Conservation (phyloP, 1,284 basidiomycete species). For the Ceratobasidium sp. region DNA sequence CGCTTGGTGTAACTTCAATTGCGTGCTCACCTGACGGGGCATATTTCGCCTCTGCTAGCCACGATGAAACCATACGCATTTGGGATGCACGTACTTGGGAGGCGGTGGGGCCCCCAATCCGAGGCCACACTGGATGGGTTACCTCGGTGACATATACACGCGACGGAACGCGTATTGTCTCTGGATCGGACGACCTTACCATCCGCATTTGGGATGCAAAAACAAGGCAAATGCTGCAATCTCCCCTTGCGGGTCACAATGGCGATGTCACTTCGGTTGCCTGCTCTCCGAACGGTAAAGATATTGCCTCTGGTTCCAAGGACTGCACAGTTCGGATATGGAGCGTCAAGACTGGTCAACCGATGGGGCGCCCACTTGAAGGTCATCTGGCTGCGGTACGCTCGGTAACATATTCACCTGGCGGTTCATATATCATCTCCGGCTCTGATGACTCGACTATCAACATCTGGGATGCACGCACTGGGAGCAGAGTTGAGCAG, state of each 20-base stretch:
- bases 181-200: background rate
- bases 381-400: background rate
- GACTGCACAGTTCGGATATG: background rate
- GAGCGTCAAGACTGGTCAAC: background rate
- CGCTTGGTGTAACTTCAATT: background rate
- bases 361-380: background rate
- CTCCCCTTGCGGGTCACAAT: background rate
- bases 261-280: background rate
- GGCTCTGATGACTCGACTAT: background rate
- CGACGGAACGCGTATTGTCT: constrained; percentile 8
- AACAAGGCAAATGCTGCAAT: background rate
- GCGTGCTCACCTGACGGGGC: background rate
- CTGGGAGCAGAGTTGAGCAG: background rate
- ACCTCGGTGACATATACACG: too few relatives aligned
- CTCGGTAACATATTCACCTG: constrained; percentile 39
- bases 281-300: constrained; percentile 26
- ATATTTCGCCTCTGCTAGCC: background rate
- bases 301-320: background rate
- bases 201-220: constrained; percentile 14
- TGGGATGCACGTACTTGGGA: too few relatives aligned
- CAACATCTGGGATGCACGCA: background rate
- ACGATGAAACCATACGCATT: too few relatives aligned
- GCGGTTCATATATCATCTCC: constrained; percentile 5
- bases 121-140: too few relatives aligned
- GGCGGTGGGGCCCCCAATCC: background rate